Evolutionary conservation across 2,329 filamentous ascomycete genomes (phyloP).

Genomic region (Bipolaris zeicola): DNA sequence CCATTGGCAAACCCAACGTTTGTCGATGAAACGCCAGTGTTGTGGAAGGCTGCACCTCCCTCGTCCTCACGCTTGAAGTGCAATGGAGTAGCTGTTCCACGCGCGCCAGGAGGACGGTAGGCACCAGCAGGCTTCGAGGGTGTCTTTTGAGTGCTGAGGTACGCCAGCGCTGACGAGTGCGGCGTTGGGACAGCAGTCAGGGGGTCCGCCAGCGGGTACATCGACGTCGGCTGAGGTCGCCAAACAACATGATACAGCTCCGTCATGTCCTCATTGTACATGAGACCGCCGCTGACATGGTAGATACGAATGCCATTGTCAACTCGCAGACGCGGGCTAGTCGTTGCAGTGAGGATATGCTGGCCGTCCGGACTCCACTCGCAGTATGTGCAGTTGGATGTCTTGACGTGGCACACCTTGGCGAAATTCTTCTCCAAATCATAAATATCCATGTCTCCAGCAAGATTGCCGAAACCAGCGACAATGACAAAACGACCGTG

Average conservation of each 20-base stretch:
- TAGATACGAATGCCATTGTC: constrained; percentile 96
- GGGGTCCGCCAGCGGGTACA: constrained; percentile 70
- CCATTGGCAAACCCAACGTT: constrained; percentile 67
- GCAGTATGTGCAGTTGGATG: constrained; percentile 93
- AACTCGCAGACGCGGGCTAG: constrained; percentile 89
- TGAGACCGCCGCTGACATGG: constrained; percentile 84
- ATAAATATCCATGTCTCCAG: constrained; percentile 97
- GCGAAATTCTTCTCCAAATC: constrained; percentile 92
- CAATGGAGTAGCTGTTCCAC: constrained; percentile 84
- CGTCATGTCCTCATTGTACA: constrained; percentile 95
- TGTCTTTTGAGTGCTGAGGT: constrained; percentile 85
- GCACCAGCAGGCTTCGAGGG: constrained; percentile 97
- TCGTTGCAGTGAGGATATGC: constrained; percentile 96
- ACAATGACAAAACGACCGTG: constrained; percentile 91
- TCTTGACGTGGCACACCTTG: constrained; percentile 93
- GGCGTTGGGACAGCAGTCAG: constrained; percentile 75
- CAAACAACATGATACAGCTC: constrained; percentile 89
- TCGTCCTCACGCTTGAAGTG: constrained; percentile 98
- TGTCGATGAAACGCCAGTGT: constrained; percentile 75
- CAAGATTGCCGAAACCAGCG: constrained; percentile 95
- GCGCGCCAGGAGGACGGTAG: constrained; percentile 91
- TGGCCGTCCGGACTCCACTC: constrained; percentile 96
- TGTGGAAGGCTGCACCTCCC: constrained; percentile 84
- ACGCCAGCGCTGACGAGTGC: constrained; percentile 81
- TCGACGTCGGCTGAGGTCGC: constrained; percentile 73